Percentiles rank a stretch among this genome's conserved stretches.
These are phyloP conservation scores for Claviceps cyperi DNA, from an alignment of 2,329 filamentous ascomycete genomes.

Conservation along the genomic window DNA sequence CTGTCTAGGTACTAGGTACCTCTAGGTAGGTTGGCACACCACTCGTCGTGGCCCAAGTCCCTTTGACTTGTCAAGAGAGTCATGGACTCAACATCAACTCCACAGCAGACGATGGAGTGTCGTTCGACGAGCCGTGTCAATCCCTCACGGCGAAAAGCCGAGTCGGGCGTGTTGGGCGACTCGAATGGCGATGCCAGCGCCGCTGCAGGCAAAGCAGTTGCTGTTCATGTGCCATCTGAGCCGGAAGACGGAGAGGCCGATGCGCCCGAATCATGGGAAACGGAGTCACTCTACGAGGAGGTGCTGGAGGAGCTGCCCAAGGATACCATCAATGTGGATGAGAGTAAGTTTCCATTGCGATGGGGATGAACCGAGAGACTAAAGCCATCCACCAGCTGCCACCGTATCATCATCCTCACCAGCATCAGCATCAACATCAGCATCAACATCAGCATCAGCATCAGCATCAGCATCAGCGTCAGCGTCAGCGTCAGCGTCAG, in stretches of 20 bases:
- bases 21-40: too few species aligned
- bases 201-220: conserved; percentile 22
- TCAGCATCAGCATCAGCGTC: too few species aligned
- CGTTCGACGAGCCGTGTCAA: conserved; percentile 15
- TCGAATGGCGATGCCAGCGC: conserved; percentile 20
- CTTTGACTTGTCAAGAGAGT: not conserved
- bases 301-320: conserved; percentile 43
- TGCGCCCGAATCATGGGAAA: conserved; percentile 44
- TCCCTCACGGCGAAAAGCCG: conserved; percentile 19
- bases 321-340: conserved; percentile 30
- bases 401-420: not conserved
- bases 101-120: conserved; percentile 10
- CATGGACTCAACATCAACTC: not conserved
- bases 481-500: not conserved
- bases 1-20: too few species aligned
- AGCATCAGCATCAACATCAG: not conserved
- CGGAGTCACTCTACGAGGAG: conserved; percentile 49
- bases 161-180: conserved; percentile 22
- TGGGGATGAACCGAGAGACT: too few species aligned
- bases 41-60: not conserved
- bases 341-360: conserved; percentile 1
- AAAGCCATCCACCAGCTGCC: too few species aligned
- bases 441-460: not conserved
- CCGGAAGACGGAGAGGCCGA: conserved; percentile 38
- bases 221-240: conserved; percentile 25